Conservation (phyloP, 1,284 basidiomycete species). For the Blastosporella zonata region DNA sequence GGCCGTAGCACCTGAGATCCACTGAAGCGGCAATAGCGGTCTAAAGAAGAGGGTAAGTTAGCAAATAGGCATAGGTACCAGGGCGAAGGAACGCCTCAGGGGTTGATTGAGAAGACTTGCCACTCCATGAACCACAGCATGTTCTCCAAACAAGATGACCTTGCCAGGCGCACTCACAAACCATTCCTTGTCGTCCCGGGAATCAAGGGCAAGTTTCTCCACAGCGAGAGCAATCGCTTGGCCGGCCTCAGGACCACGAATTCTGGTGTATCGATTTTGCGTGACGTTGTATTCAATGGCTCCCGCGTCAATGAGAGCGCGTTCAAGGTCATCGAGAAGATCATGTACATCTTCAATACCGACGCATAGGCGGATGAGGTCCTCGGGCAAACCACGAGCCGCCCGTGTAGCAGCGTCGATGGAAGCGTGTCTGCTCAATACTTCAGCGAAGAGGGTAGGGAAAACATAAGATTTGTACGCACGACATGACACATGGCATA, state of each 20-base stretch:
- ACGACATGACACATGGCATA: constrained; percentile 99
- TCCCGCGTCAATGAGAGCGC: constrained; percentile 88
- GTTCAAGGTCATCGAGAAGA: constrained; percentile 93
- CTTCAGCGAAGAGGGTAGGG: constrained; percentile 14
- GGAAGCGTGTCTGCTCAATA: constrained; percentile 79
- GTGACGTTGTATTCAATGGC: constrained; percentile 66
- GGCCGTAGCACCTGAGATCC: constrained; percentile 92
- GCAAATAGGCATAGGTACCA: constrained; percentile 5
- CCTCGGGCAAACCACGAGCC: constrained; percentile 93
- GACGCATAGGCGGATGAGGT: constrained; percentile 96
- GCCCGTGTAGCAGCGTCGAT: constrained; percentile 93
- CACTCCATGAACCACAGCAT: constrained; percentile 97
- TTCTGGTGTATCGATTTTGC: constrained; percentile 52
- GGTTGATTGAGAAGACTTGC: constrained; percentile 47
- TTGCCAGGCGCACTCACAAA: constrained; percentile 96
- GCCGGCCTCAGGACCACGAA: constrained; percentile 35
- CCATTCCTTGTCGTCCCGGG: constrained; percentile 56
- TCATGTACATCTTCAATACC: constrained; percentile 96
- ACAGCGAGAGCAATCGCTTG: constrained; percentile 60
- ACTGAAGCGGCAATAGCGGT: constrained; percentile 95
- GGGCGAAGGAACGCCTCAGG: constrained; percentile 9
- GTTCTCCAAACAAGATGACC: constrained; percentile 97
- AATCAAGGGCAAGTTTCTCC: constrained; percentile 55
- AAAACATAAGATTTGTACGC: constrained; percentile 32
- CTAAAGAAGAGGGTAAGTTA: constrained; percentile 34